phyloP scores from a whole-genome alignment of 208 protist species.

The Naegleria lovaniensis region DNA sequence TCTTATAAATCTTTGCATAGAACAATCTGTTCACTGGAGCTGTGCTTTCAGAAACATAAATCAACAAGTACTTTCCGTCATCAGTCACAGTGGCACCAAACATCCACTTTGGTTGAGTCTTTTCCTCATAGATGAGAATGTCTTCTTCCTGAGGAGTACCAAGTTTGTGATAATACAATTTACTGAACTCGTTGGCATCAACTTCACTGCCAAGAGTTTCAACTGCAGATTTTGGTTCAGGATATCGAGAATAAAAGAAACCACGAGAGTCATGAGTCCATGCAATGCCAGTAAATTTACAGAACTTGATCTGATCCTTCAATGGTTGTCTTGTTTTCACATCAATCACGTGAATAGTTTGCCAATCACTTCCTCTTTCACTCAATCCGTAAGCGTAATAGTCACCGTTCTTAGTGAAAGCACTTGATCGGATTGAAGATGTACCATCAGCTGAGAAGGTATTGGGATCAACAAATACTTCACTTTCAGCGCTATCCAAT shows the following conservation, averaged over 20 bases:
- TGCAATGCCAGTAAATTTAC: conserved; percentile 73
- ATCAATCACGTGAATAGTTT: conserved; percentile 63
- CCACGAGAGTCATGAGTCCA: conserved; percentile 66
- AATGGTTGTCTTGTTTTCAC: conserved; percentile 54
- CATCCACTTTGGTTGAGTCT: conserved; percentile 65
- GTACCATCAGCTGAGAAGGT: conserved; percentile 72
- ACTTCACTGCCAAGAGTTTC: conserved; percentile 67
- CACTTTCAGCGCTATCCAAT: conserved; percentile 40
- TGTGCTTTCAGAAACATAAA: conserved; percentile 60
- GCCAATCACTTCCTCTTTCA: conserved; percentile 81
- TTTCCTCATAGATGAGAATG: conserved; percentile 57
- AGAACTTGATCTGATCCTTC: conserved; percentile 62
- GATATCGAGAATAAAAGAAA: conserved; percentile 83
- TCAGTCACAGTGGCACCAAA: conserved; percentile 61
- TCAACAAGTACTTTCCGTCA: conserved; percentile 65
- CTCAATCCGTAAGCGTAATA: conserved; percentile 71
- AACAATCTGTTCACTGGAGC: conserved; percentile 72
- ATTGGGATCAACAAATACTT: conserved; percentile 81
- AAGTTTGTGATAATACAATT: conserved; percentile 76
- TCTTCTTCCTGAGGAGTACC: conserved; percentile 67
- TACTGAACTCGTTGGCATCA: conserved; percentile 61
- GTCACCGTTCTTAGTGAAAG: conserved; percentile 64
- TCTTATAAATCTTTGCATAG: conserved; percentile 46
- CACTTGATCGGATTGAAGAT: conserved; percentile 51
- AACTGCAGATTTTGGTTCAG: conserved; percentile 49